Conservation (phyloP, 164 flowering plant genomes). For the Dillenia suffruticosa region DNA sequence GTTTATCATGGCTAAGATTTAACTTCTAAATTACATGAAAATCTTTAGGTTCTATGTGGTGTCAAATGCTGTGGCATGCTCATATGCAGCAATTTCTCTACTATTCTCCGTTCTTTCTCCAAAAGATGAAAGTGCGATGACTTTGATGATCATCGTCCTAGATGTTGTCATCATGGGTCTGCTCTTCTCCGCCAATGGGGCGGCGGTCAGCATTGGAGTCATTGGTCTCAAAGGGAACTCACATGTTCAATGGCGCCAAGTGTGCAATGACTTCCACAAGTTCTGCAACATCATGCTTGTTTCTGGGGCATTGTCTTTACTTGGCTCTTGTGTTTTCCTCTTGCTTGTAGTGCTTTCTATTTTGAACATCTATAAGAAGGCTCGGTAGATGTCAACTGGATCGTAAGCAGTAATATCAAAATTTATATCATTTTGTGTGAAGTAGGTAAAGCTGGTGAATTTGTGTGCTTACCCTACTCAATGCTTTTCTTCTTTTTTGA, state of each 20-base stretch:
- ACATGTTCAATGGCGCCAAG: constrained; percentile 32
- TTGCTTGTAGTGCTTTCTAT: constrained; percentile 18
- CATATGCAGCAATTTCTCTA: constrained; percentile 34
- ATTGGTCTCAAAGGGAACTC: constrained; percentile 32
- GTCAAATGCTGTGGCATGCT: constrained; percentile 37
- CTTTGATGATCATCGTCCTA: constrained; percentile 12
- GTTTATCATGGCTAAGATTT: too few relatives aligned
- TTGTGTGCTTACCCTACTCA: too few relatives aligned
- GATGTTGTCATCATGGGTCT: constrained; percentile 37
- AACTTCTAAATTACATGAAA: too few relatives aligned
- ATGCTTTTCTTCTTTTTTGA: too few relatives aligned
- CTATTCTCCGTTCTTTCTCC: constrained; percentile 6
- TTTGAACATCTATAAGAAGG: constrained; percentile 24
- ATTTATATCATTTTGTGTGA: too few relatives aligned
- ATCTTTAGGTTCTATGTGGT: constrained; percentile 32
- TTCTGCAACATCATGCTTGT: constrained; percentile 25
- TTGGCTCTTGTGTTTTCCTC: constrained; percentile 23
- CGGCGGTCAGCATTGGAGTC: constrained; percentile 29
- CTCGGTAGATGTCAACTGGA: neutral
- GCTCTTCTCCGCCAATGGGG: constrained; percentile 44
- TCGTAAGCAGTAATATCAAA: too few relatives aligned
- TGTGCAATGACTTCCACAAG: constrained; percentile 27
- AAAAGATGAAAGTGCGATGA: constrained; percentile 1
- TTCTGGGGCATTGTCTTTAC: constrained; percentile 21
- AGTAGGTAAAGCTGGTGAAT: too few relatives aligned